phyloP scores from a whole-genome alignment of 768 basidiomycete species.

The Trametes punicea region DNA sequence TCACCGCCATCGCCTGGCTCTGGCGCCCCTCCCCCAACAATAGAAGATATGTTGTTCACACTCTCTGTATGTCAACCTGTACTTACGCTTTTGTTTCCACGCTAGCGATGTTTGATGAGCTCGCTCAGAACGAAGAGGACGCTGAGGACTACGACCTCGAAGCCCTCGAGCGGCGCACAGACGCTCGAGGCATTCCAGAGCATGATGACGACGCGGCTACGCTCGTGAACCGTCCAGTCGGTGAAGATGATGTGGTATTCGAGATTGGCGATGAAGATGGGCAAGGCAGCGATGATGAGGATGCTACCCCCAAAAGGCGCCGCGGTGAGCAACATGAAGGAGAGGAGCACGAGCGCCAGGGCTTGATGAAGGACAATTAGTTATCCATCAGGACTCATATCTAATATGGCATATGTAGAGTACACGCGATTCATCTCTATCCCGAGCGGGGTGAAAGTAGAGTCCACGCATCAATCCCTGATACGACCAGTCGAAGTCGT shows the following conservation, averaged over 20 bases:
- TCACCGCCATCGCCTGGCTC: constrained; percentile 77
- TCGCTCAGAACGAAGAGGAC: constrained; percentile 92
- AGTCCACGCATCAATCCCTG: constrained; percentile 45
- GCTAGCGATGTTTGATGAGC: constrained; percentile 93
- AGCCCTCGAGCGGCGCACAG: constrained; percentile 56
- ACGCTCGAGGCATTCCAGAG: constrained; percentile 41
- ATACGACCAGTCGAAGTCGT: constrained; percentile 86
- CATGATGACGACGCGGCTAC: constrained; percentile 71
- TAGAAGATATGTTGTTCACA: constrained; percentile 60
- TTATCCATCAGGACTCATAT: constrained; percentile 27
- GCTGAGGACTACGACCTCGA: constrained; percentile 92
- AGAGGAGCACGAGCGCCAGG: constrained; percentile 58
- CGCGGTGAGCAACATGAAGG: constrained; percentile 40
- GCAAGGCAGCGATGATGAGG: constrained; percentile 58
- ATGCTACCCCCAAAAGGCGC: constrained; percentile 47
- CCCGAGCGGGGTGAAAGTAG: constrained; percentile 12
- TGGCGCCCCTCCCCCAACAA: constrained; percentile 94
- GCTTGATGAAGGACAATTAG: constrained; percentile 51
- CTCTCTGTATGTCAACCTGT: neutral
- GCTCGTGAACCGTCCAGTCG: constrained; percentile 56
- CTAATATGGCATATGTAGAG: constrained; percentile 31
- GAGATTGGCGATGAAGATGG: constrained; percentile 87
- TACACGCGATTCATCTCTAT: constrained; percentile 33
- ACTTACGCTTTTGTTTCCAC: constrained; percentile 41
- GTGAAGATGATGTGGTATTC: constrained; percentile 78